Evolutionary conservation across 139 green algal genomes (phyloP).

Genomic region (Haematococcus lacustris): DNA sequence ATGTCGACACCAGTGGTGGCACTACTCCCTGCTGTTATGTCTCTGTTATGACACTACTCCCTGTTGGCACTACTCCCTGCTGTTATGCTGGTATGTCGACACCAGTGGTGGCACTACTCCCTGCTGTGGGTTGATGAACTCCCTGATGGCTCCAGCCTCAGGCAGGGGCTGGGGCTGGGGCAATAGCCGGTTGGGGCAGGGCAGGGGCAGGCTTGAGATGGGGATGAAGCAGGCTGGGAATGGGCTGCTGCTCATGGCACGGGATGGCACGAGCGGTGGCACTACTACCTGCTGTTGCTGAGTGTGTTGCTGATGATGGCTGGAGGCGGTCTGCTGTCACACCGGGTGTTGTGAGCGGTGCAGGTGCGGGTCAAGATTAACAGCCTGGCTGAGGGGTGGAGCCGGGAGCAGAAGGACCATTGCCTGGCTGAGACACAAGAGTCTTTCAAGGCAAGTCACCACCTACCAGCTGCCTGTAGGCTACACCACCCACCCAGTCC

Average conservation of each 20-base stretch:
- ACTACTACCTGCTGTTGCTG: not conserved
- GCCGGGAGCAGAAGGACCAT: slow-evolving; percentile 66
- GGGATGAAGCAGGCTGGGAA: not conserved
- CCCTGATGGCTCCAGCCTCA: no score
- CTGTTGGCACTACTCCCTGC: no score
- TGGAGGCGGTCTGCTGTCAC: not conserved
- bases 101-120: no score
- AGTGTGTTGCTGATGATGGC: not conserved
- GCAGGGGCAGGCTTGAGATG: no score
- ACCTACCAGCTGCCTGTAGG: not conserved
- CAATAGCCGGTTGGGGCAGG: no score
- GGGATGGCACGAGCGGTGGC: not conserved
- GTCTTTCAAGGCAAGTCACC: slow-evolving; percentile 25
- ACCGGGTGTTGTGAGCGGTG: not conserved
- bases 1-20: no score
- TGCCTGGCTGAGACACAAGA: slow-evolving; percentile 66
- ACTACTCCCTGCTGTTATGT: no score
- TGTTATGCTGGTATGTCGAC: no score
- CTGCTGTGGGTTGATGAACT: no score
- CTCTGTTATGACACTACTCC: no score
- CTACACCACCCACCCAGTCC: not conserved
- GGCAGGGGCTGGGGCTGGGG: no score
- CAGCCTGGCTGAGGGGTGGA: slow-evolving; percentile 76
- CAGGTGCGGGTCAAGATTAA: slow-evolving; percentile 68
- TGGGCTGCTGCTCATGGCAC: not conserved